phyloP scores from a whole-genome alignment of 139 green algal species.

The Deuterostichococcus epilithicus region DNA sequence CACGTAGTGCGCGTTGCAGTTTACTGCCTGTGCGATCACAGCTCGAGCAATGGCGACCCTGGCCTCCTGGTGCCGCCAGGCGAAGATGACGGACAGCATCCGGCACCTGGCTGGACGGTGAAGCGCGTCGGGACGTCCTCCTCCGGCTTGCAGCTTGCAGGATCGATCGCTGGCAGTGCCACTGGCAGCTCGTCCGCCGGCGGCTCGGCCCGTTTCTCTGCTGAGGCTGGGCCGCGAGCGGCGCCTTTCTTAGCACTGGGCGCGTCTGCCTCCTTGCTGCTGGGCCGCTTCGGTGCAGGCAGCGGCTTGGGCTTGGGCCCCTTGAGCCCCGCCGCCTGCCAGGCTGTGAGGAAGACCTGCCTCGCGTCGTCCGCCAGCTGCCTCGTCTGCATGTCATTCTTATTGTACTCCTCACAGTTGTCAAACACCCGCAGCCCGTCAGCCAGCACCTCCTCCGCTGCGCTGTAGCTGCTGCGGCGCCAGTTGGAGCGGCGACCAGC shows the following conservation, averaged over 20 bases:
- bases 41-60: too few species aligned
- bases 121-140: neutral
- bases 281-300: neutral
- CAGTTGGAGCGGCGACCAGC: constrained; percentile 8
- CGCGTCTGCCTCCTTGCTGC: neutral
- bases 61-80: neutral
- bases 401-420: constrained; percentile 69
- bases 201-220: neutral
- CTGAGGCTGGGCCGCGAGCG: too few species aligned
- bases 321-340: constrained; percentile 26
- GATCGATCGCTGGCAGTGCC: neutral
- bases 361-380: constrained; percentile 22
- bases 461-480: constrained; percentile 12
- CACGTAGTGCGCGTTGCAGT: too few species aligned
- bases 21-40: too few species aligned
- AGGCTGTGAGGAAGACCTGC: constrained; percentile 23
- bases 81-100: too few species aligned
- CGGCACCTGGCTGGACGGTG: neutral
- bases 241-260: neutral
- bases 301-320: neutral
- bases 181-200: neutral
- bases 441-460: constrained; percentile 19
- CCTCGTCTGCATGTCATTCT: constrained; percentile 18
- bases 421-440: constrained; percentile 49
- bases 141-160: neutral